Conservation (phyloP, 1,284 basidiomycete species). For the Trametes pubescens region DNA sequence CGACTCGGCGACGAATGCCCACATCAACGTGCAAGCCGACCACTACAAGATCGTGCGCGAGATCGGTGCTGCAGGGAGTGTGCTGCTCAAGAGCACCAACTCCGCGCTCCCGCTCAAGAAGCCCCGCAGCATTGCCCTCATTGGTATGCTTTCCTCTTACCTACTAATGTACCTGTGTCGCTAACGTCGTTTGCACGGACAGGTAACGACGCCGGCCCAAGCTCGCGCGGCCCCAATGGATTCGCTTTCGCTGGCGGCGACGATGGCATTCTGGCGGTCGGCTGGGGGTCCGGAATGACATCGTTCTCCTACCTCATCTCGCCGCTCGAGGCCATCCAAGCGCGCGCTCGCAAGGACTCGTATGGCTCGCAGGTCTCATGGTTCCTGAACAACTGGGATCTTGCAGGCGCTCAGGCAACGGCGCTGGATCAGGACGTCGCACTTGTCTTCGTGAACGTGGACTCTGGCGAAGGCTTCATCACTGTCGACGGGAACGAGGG, state of each 20-base stretch:
- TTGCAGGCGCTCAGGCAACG: slow-evolving; percentile 55
- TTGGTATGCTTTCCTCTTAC: slow-evolving; percentile 46
- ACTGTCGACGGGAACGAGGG: slow-evolving; percentile 79
- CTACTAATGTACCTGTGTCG: not conserved
- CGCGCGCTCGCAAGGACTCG: slow-evolving; percentile 64
- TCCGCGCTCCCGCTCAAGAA: slow-evolving; percentile 72
- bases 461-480: slow-evolving; percentile 84
- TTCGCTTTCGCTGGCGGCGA: slow-evolving; percentile 71
- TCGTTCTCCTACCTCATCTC: slow-evolving; percentile 70
- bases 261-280: slow-evolving; percentile 80
- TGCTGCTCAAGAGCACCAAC: slow-evolving; percentile 83
- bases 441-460: slow-evolving; percentile 76
- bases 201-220: slow-evolving; percentile 70
- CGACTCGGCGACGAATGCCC: slow-evolving; percentile 63
- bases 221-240: slow-evolving; percentile 74
- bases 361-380: slow-evolving; percentile 59
- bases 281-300: slow-evolving; percentile 69
- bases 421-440: slow-evolving; percentile 66
- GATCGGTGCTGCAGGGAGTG: slow-evolving; percentile 79
- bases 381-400: slow-evolving; percentile 74
- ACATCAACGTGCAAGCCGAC: slow-evolving; percentile 80
- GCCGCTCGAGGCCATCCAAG: slow-evolving; percentile 78
- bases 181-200: too few relatives aligned
- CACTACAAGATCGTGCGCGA: slow-evolving; percentile 76
- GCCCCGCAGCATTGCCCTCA: slow-evolving; percentile 64